Conservation (phyloP, 768 basidiomycete genomes). For the Tylopilus sp. region DNA sequence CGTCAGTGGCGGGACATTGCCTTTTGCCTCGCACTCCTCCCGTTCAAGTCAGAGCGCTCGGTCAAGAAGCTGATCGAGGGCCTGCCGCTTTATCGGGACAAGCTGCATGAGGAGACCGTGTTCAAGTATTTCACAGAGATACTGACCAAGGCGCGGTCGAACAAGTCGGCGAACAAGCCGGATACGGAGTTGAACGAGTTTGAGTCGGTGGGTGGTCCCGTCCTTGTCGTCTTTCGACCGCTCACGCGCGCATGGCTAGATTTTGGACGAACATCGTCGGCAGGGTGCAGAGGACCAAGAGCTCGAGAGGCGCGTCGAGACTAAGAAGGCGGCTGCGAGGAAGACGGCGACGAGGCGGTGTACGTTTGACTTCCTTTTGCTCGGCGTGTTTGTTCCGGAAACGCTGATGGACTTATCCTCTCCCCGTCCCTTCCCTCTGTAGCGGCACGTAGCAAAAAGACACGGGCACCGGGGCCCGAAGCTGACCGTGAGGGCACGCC, state of each 20-base stretch:
- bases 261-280: conserved; percentile 73
- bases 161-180: conserved; percentile 90
- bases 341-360: conserved; percentile 62
- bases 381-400: background rate
- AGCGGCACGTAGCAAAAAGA: conserved; percentile 35
- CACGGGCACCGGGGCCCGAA: conserved; percentile 16
- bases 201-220: conserved; percentile 58
- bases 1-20: conserved; percentile 98
- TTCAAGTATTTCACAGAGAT: conserved; percentile 85
- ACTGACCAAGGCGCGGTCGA: conserved; percentile 83
- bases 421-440: no score
- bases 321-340: conserved; percentile 75
- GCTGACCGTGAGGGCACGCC: conserved; percentile 3
- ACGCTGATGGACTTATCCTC: no score
- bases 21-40: conserved; percentile 89
- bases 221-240: no score
- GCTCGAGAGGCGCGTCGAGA: conserved; percentile 79
- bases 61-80: conserved; percentile 96
- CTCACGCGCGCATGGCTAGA: conserved; percentile 40
- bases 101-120: conserved; percentile 84
- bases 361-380: conserved; percentile 11
- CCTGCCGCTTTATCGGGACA: conserved; percentile 91
- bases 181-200: conserved; percentile 95
- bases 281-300: conserved; percentile 93
- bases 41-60: conserved; percentile 95